Evolutionary conservation across 2,329 filamentous ascomycete species (phyloP).

Genomic region (Tolypocladium ovalisporum): DNA sequence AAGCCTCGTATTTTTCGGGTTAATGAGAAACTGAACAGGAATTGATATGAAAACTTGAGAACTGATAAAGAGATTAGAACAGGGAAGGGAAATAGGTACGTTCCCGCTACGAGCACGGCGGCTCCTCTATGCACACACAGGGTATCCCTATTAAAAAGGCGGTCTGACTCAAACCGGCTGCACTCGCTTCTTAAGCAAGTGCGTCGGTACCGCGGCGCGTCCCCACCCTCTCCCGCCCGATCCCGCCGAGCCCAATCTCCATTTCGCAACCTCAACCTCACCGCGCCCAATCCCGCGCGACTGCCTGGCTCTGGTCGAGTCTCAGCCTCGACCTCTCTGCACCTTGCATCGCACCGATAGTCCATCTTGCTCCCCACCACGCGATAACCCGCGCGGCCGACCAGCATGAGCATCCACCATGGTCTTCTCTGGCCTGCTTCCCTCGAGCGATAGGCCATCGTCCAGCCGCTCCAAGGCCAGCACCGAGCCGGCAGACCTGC

Average conservation of each 20-base stretch:
- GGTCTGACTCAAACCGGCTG: no score
- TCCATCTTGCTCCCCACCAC: not conserved
- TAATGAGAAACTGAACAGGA: no score
- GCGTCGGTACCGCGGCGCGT: not conserved
- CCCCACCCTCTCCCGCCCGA: not conserved
- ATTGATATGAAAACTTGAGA: no score
- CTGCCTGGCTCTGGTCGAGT: not conserved
- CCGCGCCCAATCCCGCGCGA: not conserved
- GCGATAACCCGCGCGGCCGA: not conserved
- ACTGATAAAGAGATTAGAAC: no score
- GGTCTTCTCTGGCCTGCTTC: constrained; percentile 38
- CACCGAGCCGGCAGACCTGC: constrained; percentile 14
- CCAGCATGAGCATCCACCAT: constrained; percentile 31
- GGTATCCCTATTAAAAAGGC: no score
- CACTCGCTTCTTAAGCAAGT: no score
- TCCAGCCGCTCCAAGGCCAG: constrained; percentile 18
- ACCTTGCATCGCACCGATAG: not conserved
- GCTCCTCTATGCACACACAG: no score
- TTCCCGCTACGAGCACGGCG: no score
- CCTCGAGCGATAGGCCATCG: constrained; percentile 27
- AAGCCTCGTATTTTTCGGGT: no score
- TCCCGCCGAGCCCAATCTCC: not conserved
- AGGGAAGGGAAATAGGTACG: no score
- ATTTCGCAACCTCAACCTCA: not conserved
- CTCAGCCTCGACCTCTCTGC: not conserved